Conservation (phyloP, 2,329 filamentous ascomycete species). For the Fusarium beomiforme region DNA sequence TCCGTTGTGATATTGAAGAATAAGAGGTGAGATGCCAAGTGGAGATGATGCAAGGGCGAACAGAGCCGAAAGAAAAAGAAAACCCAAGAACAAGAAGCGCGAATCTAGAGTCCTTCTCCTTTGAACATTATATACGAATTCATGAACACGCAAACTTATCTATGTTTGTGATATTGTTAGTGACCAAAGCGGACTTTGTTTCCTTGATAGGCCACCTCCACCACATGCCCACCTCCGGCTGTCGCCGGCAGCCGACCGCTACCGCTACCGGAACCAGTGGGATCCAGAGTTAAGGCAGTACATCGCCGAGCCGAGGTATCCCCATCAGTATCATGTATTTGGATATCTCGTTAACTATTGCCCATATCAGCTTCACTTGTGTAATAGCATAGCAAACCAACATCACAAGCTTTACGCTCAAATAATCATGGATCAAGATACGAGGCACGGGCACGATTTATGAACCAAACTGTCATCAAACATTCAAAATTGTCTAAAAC, state of each 20-base stretch:
- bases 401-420: not conserved
- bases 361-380: not conserved
- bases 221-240: constrained; percentile 28
- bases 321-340: not conserved
- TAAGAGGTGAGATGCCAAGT: not conserved
- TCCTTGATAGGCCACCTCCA: constrained; percentile 41
- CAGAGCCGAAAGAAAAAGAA: not conserved
- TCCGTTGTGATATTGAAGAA: not conserved
- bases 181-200: constrained; percentile 20
- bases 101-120: not conserved
- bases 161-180: constrained; percentile 8
- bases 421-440: not conserved
- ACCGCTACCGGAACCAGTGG: not conserved
- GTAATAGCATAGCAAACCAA: not conserved
- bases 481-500: constrained; percentile 37
- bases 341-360: constrained; percentile 21
- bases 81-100: not conserved
- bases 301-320: not conserved
- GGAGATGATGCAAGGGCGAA: constrained; percentile 9
- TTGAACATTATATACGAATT: constrained; percentile 17
- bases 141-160: constrained; percentile 13
- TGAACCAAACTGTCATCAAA: constrained; percentile 21
- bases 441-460: not conserved
- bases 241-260: constrained; percentile 42
- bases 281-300: not conserved